Percentiles rank a stretch among this genome's conserved stretches.
These are phyloP conservation scores for Corynascus novoguineensis DNA, from an alignment of 495 filamentous ascomycete genomes.

Conservation along the genomic window DNA sequence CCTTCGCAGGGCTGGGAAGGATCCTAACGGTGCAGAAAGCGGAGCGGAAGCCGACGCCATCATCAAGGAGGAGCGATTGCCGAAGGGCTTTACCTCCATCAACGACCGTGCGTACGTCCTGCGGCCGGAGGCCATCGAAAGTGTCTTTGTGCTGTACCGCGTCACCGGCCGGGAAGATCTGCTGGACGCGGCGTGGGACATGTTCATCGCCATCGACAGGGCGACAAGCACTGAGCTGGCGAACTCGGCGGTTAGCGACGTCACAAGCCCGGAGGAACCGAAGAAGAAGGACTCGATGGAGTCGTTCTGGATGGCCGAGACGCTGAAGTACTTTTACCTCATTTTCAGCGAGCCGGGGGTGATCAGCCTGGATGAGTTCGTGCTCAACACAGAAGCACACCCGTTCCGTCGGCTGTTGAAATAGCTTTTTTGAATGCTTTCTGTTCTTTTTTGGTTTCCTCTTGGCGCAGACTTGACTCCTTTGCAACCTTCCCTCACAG, in stretches of 20 bases:
- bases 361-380: conserved; percentile 65
- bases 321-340: conserved; percentile 60
- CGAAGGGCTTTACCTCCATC: conserved; percentile 48
- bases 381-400: conserved; percentile 85
- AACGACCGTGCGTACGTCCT: conserved; percentile 39
- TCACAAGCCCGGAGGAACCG: conserved; percentile 20
- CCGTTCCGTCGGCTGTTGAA: conserved; percentile 42
- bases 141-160: conserved; percentile 67
- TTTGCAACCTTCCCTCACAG: not conserved
- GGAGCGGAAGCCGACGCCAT: not conserved
- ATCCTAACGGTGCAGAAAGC: conserved; percentile 29
- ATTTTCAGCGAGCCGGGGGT: conserved; percentile 68
- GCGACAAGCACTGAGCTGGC: conserved; percentile 53
- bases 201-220: conserved; percentile 62
- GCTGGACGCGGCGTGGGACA: conserved; percentile 64
- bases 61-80: conserved; percentile 33
- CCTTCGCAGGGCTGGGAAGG: conserved; percentile 12
- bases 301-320: conserved; percentile 45
- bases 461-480: not conserved
- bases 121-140: conserved; percentile 63
- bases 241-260: conserved; percentile 41
- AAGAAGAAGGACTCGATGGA: conserved; percentile 26
- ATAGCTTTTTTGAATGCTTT: not conserved
- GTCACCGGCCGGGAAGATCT: conserved; percentile 60
- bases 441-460: not conserved